Evolutionary conservation across 495 filamentous ascomycete species (phyloP), one percentile per base, ranked within the genome.

Genomic region (Neurospora africana): DNA sequence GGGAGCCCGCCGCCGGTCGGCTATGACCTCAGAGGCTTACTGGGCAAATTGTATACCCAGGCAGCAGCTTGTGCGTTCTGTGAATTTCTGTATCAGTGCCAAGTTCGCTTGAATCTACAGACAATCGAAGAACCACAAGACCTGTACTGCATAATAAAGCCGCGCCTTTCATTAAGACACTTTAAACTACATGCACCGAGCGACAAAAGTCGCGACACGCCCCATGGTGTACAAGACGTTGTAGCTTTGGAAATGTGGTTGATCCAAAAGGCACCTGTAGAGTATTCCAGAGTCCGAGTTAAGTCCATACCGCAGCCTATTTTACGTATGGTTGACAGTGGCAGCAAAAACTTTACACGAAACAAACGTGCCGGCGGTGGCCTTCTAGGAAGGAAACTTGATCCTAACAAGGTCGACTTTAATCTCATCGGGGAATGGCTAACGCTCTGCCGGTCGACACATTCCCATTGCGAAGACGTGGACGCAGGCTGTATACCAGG

Each of bases 111-210:
- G 13, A 13, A 61, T 17, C 53, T 61, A 13, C 23, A 23, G 17
- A 1, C 13, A 9, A 4, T 17, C 0, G 5, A 61, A 17, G 2
- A 61, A 2, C 21, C 6, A 1, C 3, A 7, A 4, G 0, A 4
- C 11, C 11, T 0, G 23, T 17, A 30, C 23, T 30, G 23, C 23
- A 0, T 1, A 8, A 17, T 61, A 6, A 8, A 1, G 2, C 3
- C 23, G 53, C 0, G 0, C 1, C 23, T 1, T 61, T 61, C 53
- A 15, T 2, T 61, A 1, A 11, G 2, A 2, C 0, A 4, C 10
- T 15, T 30, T 61, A 0, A 0, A 23, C 11, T 27, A 58, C 47
- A 30, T 23, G 11, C 5, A 13, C 2, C 21, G 47, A 30, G 19
- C 8, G 3, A 2, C 2, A 5, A 3, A 1, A 10, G 4, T 0